phyloP scores from a whole-genome alignment of 176 grass and related monocot genomes.

The Oryza punctata region DNA sequence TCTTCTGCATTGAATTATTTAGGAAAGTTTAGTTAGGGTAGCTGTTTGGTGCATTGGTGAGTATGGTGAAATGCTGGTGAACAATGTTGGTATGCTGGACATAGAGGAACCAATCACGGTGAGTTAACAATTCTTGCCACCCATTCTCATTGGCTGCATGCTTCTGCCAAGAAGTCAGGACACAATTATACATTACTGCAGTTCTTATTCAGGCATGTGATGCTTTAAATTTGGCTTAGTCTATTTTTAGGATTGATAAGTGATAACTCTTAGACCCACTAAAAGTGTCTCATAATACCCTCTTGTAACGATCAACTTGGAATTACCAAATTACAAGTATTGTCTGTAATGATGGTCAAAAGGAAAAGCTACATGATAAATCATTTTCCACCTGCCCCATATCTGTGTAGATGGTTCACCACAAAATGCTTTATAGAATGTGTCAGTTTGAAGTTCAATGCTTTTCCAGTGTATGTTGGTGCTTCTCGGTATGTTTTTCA shows the following conservation, averaged over 20 bases:
- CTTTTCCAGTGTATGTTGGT: slow-evolving; percentile 5
- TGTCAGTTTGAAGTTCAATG: slow-evolving; percentile 15
- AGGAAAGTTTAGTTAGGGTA: slow-evolving; percentile 97
- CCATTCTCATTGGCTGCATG: slow-evolving; percentile 13
- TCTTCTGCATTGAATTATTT: slow-evolving; percentile 46
- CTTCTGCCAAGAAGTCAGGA: neutral
- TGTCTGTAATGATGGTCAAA: slow-evolving; percentile 6
- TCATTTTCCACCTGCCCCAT: neutral
- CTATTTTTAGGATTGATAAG: slow-evolving; percentile 10
- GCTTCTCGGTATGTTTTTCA: slow-evolving; percentile 24
- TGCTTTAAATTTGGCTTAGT: slow-evolving; percentile 22
- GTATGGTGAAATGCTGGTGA: slow-evolving; percentile 99
- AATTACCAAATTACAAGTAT: neutral
- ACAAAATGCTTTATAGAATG: neutral
- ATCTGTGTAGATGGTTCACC: slow-evolving; percentile 19
- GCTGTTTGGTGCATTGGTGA: slow-evolving; percentile 98
- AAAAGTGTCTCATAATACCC: neutral
- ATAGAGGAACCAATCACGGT: slow-evolving; percentile 87
- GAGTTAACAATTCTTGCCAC: slow-evolving; percentile 37
- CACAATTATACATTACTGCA: slow-evolving; percentile 14
- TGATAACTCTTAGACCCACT: neutral
- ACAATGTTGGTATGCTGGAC: slow-evolving; percentile 73
- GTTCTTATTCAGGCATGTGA: neutral
- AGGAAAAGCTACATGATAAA: slow-evolving; percentile 4
- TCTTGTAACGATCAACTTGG: neutral